These are phyloP conservation scores for Rhododendron ferrugineum DNA, from an alignment of 148 eudicot genomes.

Conservation along the genomic window DNA sequence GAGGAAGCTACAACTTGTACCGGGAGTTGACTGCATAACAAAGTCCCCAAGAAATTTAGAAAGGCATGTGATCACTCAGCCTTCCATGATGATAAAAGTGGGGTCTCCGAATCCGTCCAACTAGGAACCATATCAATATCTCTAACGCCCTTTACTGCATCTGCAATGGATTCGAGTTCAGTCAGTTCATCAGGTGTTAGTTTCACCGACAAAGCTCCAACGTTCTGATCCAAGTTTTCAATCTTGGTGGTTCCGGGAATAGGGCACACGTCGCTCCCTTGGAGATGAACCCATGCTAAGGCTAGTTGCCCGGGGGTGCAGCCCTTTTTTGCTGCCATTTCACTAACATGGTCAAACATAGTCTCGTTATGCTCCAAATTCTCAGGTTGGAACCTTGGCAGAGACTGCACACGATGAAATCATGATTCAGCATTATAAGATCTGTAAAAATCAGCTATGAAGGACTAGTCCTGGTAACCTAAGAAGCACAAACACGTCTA, in stretches of 20 bases:
- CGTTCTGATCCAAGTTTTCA: slow-evolving; percentile 11
- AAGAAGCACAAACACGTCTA: not conserved
- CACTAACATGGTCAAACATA: slow-evolving; percentile 5
- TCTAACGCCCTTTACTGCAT: not conserved
- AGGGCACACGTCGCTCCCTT: not conserved
- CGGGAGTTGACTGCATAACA: not conserved
- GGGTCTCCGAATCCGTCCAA: not conserved
- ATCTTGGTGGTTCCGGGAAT: slow-evolving; percentile 8
- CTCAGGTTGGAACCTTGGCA: not conserved
- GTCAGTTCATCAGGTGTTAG: slow-evolving; percentile 7
- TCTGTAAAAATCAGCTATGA: not conserved
- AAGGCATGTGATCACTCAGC: not conserved
- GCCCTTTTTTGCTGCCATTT: slow-evolving; percentile 15
- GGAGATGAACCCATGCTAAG: slow-evolving; percentile 18
- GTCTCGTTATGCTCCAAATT: slow-evolving; percentile 12
- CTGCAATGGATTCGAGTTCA: not conserved
- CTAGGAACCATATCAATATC: not conserved
- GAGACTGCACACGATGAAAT: not conserved
- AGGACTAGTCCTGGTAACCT: not conserved
- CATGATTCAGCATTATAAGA: not conserved
- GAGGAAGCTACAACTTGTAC: not conserved
- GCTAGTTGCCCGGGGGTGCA: slow-evolving; percentile 17
- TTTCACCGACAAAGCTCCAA: slow-evolving; percentile 11
- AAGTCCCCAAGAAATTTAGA: not conserved
- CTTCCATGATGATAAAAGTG: not conserved